These are phyloP conservation scores for Amanita molliuscula DNA, from an alignment of 768 basidiomycete genomes.

Conservation along the genomic window DNA sequence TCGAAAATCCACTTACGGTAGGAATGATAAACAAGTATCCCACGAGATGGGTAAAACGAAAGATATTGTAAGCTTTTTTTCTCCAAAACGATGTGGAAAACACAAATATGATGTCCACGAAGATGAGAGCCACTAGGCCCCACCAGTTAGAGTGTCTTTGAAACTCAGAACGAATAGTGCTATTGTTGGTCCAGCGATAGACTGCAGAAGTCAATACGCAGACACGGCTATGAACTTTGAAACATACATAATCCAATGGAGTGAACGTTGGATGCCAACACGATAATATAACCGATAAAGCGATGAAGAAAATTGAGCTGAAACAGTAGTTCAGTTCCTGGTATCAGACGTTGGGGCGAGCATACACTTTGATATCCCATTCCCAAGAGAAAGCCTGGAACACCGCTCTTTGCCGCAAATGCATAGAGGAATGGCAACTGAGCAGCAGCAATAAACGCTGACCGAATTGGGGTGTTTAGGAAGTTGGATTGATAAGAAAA, in stretches of 20 bases:
- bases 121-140: conserved; percentile 43
- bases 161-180: conserved; percentile 26
- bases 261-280: conserved; percentile 52
- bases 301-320: conserved; percentile 74
- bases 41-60: conserved; percentile 49
- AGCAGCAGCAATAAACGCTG: conserved; percentile 44
- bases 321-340: neutral
- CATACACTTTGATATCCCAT: conserved; percentile 59
- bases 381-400: conserved; percentile 46
- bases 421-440: conserved; percentile 57
- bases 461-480: conserved; percentile 37
- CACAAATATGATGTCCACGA: conserved; percentile 47
- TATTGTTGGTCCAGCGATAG: conserved; percentile 41
- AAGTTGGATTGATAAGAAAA: conserved; percentile 41
- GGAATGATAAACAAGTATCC: conserved; percentile 44
- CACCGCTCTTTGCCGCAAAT: conserved; percentile 61
- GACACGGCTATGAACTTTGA: neutral
- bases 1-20: conserved; percentile 31
- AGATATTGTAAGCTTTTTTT: conserved; percentile 51
- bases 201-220: conserved; percentile 25
- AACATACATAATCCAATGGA: conserved; percentile 45
- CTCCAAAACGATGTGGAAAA: conserved; percentile 52
- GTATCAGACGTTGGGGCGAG: neutral
- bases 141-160: conserved; percentile 27
- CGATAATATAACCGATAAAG: conserved; percentile 47